Evolutionary conservation across 331 rosid species (phyloP), one percentile per base, ranked within the genome.

Genomic region (Prunus yedoensis): DNA sequence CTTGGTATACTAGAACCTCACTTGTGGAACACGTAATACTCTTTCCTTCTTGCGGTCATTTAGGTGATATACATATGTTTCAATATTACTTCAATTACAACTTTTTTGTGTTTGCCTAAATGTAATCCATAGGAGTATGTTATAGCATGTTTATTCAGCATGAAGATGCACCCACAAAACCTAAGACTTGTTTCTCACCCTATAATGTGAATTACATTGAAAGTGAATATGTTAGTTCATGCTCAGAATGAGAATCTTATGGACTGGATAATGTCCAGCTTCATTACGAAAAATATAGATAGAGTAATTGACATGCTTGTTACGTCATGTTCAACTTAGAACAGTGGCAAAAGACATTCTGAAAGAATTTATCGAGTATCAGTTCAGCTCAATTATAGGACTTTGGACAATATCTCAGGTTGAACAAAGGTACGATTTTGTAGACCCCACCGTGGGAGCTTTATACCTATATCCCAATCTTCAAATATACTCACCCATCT

Each of bases 1-100:
- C 90, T 16, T 84, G 90, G 90, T 74, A 72, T 66, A 88, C 78
- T 60, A 81, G 50, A 64, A 85, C 90, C 60, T 75, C 90, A 9
- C 84, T 83, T 2, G 84, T 79, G 4, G 82, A 77, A 53, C 67
- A 46, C 2, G 92, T 85, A 81, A 77, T 70, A 3, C 50, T 64
- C 75, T 70, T 51, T 76, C 74, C 43, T 53, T 2, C 72, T 38
- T 51, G 23, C 51, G 5, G 14, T 35, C 63, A 66, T 66, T 52
- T 49, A 49, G 16, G 28, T 71, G 82, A 27, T 63, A 25, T 32
- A 11, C 28, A 58, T 45, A 12, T 45, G 27, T 25, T 8, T 35
- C 52, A 9, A 41, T 23, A 13, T 66, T 43, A 61, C 9, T 54
- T 57, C 20, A 23, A 14, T 57, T 50, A 8, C 47, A 61, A 30